Evolutionary conservation across 495 filamentous ascomycete genomes (phyloP).

Genomic region (Daldinia loculata): DNA sequence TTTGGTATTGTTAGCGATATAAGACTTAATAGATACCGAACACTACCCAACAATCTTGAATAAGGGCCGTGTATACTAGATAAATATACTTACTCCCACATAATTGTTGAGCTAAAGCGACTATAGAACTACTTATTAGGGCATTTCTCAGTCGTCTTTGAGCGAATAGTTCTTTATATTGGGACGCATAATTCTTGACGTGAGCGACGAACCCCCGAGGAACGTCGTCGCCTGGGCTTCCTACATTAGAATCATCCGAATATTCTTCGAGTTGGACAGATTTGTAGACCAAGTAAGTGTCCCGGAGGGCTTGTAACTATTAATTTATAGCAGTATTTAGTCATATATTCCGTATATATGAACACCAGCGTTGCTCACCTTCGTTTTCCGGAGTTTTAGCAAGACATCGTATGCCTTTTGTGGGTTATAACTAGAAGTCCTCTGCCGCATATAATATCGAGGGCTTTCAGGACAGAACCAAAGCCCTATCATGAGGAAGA

Average conservation of each 20-base stretch:
- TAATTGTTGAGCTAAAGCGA: slow-evolving; percentile 45
- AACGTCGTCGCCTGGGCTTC: not conserved
- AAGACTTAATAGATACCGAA: not conserved
- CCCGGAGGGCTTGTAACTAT: slow-evolving; percentile 47
- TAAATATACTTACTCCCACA: slow-evolving; percentile 44
- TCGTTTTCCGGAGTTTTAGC: slow-evolving; percentile 35
- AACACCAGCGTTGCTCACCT: slow-evolving; percentile 24
- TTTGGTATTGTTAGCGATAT: slow-evolving; percentile 9
- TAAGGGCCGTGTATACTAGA: not conserved
- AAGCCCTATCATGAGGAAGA: slow-evolving; percentile 42
- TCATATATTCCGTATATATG: not conserved
- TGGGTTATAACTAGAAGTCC: slow-evolving; percentile 36
- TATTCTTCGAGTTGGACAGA: slow-evolving; percentile 43
- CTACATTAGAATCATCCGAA: slow-evolving; percentile 10
- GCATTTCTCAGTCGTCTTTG: slow-evolving; percentile 43
- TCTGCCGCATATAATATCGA: slow-evolving; percentile 45
- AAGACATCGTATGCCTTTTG: slow-evolving; percentile 41
- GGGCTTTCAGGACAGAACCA: slow-evolving; percentile 46
- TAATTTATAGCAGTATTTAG: not conserved
- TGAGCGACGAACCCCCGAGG: slow-evolving; percentile 22
- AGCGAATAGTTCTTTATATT: slow-evolving; percentile 42
- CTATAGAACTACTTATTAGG: slow-evolving; percentile 42
- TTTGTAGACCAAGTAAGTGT: slow-evolving; percentile 46
- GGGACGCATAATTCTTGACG: slow-evolving; percentile 22
- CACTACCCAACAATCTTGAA: not conserved